phyloP scores from a whole-genome alignment of 768 basidiomycete genomes.

The Trametes gibbosa region DNA sequence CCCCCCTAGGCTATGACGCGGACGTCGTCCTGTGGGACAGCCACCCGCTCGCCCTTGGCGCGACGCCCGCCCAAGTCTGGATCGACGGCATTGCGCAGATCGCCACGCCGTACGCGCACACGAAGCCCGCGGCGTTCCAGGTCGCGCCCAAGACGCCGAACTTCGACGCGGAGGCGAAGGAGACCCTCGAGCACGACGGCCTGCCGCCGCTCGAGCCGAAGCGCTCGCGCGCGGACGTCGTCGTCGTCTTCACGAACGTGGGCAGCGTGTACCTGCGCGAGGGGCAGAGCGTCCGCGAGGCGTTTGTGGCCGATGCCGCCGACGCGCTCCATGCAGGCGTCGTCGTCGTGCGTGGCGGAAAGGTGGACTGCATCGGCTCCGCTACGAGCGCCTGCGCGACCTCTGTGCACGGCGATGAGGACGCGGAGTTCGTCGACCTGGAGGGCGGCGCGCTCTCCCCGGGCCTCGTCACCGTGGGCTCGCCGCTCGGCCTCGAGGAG shows the following conservation, averaged over 20 bases:
- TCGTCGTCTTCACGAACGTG: constrained; percentile 67
- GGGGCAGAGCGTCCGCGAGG: constrained; percentile 32
- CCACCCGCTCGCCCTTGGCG: constrained; percentile 75
- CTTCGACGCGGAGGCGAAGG: constrained; percentile 54
- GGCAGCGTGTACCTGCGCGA: constrained; percentile 44
- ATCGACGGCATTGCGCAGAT: constrained; percentile 84
- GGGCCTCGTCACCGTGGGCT: constrained; percentile 63
- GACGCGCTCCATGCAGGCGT: constrained; percentile 28
- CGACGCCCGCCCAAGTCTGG: constrained; percentile 79
- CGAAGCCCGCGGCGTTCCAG: constrained; percentile 59
- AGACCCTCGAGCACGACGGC: constrained; percentile 57
- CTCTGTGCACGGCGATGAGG: background rate
- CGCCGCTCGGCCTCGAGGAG: constrained; percentile 65
- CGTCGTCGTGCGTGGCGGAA: constrained; percentile 53
- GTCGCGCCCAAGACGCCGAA: constrained; percentile 52
- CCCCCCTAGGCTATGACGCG: constrained; percentile 26
- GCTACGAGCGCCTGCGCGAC: constrained; percentile 23
- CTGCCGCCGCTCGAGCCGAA: constrained; percentile 59
- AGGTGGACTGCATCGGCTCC: constrained; percentile 51
- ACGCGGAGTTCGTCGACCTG: constrained; percentile 46
- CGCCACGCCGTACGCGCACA: constrained; percentile 39
- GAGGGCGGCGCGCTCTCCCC: constrained; percentile 67
- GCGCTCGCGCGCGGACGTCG: constrained; percentile 27
- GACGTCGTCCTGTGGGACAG: constrained; percentile 77
- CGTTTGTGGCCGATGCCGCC: constrained; percentile 27